These are phyloP conservation scores for Xanthoconium separans DNA, from an alignment of 1,284 basidiomycete genomes.

Conservation along the genomic window DNA sequence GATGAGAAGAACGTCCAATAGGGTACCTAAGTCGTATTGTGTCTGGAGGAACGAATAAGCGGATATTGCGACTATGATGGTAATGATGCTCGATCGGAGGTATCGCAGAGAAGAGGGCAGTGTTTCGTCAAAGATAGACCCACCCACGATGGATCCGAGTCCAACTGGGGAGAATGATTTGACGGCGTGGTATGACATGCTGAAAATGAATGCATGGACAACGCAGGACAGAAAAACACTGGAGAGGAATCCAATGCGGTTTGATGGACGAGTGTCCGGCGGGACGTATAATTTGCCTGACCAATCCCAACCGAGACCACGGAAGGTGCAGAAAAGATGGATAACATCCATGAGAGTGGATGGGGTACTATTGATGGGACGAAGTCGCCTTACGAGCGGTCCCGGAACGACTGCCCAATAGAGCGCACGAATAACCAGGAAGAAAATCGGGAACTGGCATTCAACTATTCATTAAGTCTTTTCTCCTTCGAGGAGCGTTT, in stretches of 20 bases:
- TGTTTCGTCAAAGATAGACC: conserved; percentile 47
- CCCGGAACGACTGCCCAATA: conserved; percentile 14
- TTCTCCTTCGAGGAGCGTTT: neutral
- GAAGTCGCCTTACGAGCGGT: conserved; percentile 14
- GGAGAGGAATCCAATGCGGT: conserved; percentile 31
- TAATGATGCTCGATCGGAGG: conserved; percentile 41
- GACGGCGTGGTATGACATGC: conserved; percentile 41
- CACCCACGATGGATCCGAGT: conserved; percentile 40
- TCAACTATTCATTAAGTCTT: neutral
- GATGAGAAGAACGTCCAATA: conserved; percentile 40
- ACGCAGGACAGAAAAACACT: conserved; percentile 32
- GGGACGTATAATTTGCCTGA: conserved; percentile 40
- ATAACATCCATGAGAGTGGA: conserved; percentile 39
- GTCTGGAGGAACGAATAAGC: conserved; percentile 44
- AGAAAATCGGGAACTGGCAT: conserved; percentile 1
- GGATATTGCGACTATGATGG: conserved; percentile 38
- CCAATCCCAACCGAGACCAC: conserved; percentile 52
- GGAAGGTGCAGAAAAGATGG: conserved; percentile 46
- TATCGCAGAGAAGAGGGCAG: conserved; percentile 43
- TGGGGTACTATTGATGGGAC: conserved; percentile 3
- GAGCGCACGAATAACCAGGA: conserved; percentile 12
- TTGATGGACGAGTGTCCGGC: conserved; percentile 38
- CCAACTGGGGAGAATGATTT: conserved; percentile 40
- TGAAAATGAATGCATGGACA: conserved; percentile 39
- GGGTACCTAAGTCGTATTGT: conserved; percentile 37